phyloP scores from a whole-genome alignment of 495 filamentous ascomycete species.

The Cenococcum geophilum region DNA sequence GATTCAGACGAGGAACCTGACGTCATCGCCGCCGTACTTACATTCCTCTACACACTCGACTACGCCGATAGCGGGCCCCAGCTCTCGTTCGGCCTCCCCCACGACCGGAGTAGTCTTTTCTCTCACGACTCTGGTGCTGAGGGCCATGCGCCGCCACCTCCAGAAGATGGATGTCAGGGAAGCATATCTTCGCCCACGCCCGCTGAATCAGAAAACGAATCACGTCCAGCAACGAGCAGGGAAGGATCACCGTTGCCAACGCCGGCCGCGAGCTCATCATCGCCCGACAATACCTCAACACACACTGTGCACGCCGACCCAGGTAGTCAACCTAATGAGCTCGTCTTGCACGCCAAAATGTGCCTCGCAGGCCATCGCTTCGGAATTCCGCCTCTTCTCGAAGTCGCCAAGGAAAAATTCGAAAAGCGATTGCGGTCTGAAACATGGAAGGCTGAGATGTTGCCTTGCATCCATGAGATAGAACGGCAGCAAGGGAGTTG shows the following conservation, averaged over 20 bases:
- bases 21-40: constrained; percentile 24
- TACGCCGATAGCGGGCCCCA: constrained; percentile 7
- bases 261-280: neutral
- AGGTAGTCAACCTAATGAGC: constrained; percentile 13
- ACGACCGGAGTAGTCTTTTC: constrained; percentile 2
- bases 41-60: constrained; percentile 27
- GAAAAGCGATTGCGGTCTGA: constrained; percentile 4
- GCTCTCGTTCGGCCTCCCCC: constrained; percentile 4
- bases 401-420: constrained; percentile 18
- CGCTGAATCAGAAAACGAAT: neutral
- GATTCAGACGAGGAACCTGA: constrained; percentile 21
- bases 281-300: neutral
- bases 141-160: neutral
- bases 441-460: constrained; percentile 9
- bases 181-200: neutral
- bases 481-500: constrained; percentile 13
- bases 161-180: neutral
- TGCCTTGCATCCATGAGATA: constrained; percentile 17
- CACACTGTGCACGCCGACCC: constrained; percentile 5
- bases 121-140: neutral
- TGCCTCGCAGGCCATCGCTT: constrained; percentile 17
- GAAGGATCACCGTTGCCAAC: neutral
- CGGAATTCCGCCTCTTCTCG: constrained; percentile 10
- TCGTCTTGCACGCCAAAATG: constrained; percentile 17
- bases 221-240: neutral